Evolutionary conservation across 1,284 basidiomycete genomes (phyloP).

Genomic region (Trichosporon inkin): DNA sequence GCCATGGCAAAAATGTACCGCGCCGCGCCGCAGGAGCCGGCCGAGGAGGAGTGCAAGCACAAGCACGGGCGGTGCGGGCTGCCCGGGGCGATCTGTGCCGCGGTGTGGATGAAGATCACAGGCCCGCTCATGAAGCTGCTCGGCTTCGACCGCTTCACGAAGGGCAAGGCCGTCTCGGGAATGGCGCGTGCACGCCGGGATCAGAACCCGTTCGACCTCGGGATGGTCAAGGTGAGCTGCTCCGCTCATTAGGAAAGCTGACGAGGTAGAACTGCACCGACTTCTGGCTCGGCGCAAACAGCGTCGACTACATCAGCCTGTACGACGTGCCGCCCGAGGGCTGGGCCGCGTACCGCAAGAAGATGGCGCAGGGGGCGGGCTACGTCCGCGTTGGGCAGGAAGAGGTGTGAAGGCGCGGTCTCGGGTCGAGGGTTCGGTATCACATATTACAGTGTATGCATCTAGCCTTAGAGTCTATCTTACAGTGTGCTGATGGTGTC

Average conservation of each 20-base stretch:
- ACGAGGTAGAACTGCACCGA: constrained; percentile 73
- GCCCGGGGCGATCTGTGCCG: constrained; percentile 38
- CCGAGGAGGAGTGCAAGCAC: constrained; percentile 28
- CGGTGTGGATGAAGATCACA: constrained; percentile 27
- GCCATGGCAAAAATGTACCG: constrained; percentile 38
- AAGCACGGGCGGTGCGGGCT: constrained; percentile 46
- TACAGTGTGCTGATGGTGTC: not conserved
- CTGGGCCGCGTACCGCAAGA: constrained; percentile 42
- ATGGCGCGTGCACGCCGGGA: constrained; percentile 61
- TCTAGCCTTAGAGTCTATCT: constrained; percentile 2
- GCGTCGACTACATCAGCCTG: constrained; percentile 80
- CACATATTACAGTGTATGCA: constrained; percentile 10
- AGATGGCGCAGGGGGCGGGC: constrained; percentile 20
- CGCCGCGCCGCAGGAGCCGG: constrained; percentile 6
- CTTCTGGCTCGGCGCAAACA: constrained; percentile 85
- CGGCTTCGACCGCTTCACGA: constrained; percentile 75
- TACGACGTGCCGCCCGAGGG: constrained; percentile 83
- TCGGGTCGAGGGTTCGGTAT: not conserved
- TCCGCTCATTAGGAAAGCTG: not conserved
- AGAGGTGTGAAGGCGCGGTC: constrained; percentile 26
- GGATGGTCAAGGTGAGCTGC: constrained; percentile 56
- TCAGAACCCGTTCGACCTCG: constrained; percentile 89
- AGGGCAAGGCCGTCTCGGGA: constrained; percentile 78
- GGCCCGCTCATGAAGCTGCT: constrained; percentile 69
- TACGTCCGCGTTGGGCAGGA: constrained; percentile 37